These are phyloP conservation scores for Deuterostichococcus epilithicus DNA, from an alignment of 139 green algal genomes.

Conservation along the genomic window DNA sequence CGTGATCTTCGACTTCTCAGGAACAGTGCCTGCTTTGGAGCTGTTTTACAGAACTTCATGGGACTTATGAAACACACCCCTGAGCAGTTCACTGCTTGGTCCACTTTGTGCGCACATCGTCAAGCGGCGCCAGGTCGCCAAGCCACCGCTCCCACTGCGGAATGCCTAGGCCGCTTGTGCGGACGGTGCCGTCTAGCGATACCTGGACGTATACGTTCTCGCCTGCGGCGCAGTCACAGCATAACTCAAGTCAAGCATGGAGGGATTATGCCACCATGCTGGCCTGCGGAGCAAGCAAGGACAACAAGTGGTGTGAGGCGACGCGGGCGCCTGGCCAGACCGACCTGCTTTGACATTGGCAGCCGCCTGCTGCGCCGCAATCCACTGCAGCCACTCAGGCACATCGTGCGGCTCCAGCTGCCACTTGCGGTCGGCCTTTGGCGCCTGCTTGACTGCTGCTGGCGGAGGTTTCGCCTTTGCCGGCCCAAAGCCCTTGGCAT, in stretches of 20 bases:
- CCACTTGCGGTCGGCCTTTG: constrained; percentile 62
- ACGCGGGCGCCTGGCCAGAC: constrained; percentile 4
- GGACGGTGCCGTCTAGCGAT: constrained; percentile 86
- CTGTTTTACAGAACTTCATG: no score
- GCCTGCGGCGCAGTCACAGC: neutral
- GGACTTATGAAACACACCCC: no score
- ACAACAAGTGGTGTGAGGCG: neutral
- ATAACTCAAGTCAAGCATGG: no score
- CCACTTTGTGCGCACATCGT: constrained; percentile 63
- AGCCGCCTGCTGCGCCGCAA: constrained; percentile 62
- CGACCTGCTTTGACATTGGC: constrained; percentile 23
- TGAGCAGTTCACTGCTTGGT: constrained; percentile 18
- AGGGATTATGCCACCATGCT: no score
- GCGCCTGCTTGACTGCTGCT: neutral
- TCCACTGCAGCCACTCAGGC: constrained; percentile 71
- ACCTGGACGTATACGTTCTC: constrained; percentile 63
- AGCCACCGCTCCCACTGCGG: constrained; percentile 79
- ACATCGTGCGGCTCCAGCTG: constrained; percentile 44
- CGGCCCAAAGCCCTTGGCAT: constrained; percentile 55
- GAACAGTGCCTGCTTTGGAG: no score
- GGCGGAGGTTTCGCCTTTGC: neutral
- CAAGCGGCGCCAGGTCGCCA: constrained; percentile 70
- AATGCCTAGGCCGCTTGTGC: constrained; percentile 61
- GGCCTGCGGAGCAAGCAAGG: no score
- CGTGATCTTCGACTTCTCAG: no score